A percentile compares a stretch with the other conserved stretches of the same genome.
Conservation (phyloP, 495 filamentous ascomycete species). For the Amorphotheca resinae region DNA sequence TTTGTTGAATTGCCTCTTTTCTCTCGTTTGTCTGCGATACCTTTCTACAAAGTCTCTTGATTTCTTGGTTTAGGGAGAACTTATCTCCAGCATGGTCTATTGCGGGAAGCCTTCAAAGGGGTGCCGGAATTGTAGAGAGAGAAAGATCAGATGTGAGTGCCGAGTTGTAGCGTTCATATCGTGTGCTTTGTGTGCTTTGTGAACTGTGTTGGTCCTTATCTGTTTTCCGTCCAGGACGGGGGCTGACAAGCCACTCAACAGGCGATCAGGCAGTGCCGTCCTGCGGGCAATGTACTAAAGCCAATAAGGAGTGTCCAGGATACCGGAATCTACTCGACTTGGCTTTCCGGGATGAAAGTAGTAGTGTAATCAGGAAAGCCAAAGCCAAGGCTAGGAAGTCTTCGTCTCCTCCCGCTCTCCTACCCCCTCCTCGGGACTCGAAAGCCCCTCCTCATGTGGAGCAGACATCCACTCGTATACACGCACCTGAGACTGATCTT, state of each 20-base stretch:
- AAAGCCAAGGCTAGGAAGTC: conserved; percentile 25
- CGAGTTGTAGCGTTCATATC: not conserved
- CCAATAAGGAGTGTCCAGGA: conserved; percentile 49
- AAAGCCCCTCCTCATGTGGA: no score
- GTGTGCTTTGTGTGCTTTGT: no score
- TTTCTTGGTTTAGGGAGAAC: no score
- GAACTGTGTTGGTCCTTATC: no score
- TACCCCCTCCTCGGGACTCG: no score
- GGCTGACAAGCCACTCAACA: conserved; percentile 22
- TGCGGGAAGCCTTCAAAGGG: conserved; percentile 57
- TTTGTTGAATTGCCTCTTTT: no score
- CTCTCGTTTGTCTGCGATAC: no score
- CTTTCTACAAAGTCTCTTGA: no score
- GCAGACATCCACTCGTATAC: not conserved
- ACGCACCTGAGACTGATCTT: not conserved
- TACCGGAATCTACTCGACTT: conserved; percentile 58
- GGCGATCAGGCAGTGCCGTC: conserved; percentile 52
- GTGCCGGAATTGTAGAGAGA: conserved; percentile 48
- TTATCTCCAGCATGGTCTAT: conserved; percentile 66
- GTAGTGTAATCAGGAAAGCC: conserved; percentile 51
- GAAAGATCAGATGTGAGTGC: conserved; percentile 30
- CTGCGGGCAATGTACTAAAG: conserved; percentile 53
- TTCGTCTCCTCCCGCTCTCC: no score
- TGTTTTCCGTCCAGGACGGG: not conserved
- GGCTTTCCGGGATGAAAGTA: conserved; percentile 61